A percentile compares a stretch with the other conserved stretches of the same genome.
These are phyloP conservation scores for Papilionanthe hybrid DNA, from an alignment of 116 monocot species.

Conservation along the genomic window DNA sequence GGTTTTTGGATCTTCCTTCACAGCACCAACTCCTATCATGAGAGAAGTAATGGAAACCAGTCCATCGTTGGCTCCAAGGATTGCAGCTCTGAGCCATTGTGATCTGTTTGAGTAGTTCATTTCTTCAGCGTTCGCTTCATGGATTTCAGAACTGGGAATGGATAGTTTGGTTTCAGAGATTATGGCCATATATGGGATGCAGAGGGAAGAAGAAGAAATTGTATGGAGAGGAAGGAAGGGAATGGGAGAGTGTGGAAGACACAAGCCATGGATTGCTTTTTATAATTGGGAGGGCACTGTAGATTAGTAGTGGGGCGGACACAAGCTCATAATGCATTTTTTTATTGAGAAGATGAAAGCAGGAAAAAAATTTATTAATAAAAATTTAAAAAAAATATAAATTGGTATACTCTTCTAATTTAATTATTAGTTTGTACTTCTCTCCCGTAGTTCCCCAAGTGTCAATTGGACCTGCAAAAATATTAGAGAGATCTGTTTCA, in stretches of 20 bases:
- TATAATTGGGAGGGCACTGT: no score
- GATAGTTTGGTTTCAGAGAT: slow-evolving; percentile 28
- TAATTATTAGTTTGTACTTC: no score
- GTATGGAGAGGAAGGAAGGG: background rate
- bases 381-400: no score
- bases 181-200: slow-evolving; percentile 1
- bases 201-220: no score
- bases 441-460: no score
- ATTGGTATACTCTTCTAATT: no score
- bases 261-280: slow-evolving; percentile 13
- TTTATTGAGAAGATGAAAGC: no score
- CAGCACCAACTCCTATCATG: slow-evolving; percentile 46
- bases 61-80: slow-evolving; percentile 54
- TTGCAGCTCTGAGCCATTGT: slow-evolving; percentile 51
- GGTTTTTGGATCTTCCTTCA: slow-evolving; percentile 19
- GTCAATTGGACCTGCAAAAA: no score
- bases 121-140: background rate
- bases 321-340: no score
- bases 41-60: slow-evolving; percentile 46
- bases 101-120: slow-evolving; percentile 18
- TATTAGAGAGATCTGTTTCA: no score
- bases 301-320: no score
- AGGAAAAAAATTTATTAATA: no score
- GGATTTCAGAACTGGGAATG: slow-evolving; percentile 6
- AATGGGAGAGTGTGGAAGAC: slow-evolving; percentile 14